These are phyloP conservation scores for Dendrobium officinale DNA, from an alignment of 106 monocot genomes.

Conservation along the genomic window DNA sequence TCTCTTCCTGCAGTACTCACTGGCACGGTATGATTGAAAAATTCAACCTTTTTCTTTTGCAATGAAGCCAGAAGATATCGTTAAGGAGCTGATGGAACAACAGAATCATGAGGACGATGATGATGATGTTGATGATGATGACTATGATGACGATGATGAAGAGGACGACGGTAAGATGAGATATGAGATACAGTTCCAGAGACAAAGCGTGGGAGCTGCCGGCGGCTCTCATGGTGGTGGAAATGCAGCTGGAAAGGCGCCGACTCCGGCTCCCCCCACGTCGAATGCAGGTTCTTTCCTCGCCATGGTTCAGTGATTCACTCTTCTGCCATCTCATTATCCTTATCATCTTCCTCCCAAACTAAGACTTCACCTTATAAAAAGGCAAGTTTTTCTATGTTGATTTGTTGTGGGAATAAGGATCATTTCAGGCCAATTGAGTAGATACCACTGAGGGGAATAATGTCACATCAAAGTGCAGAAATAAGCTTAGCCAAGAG, in stretches of 20 bases:
- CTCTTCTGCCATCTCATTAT: not conserved
- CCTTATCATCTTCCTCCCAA: not conserved
- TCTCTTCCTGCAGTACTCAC: not conserved
- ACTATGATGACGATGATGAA: slow-evolving; percentile 42
- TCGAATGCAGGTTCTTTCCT: slow-evolving; percentile 19
- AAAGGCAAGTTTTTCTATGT: not conserved
- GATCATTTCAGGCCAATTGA: not conserved
- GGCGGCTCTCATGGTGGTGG: slow-evolving; percentile 1
- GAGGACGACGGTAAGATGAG: slow-evolving; percentile 36
- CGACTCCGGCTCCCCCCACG: not conserved
- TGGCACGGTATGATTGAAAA: not conserved
- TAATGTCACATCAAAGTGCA: not conserved
- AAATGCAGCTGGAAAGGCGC: not conserved
- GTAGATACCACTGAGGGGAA: not conserved
- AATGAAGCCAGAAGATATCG: slow-evolving; percentile 63
- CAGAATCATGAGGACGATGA: slow-evolving; percentile 5
- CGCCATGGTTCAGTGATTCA: slow-evolving; percentile 49
- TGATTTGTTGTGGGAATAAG: slow-evolving; percentile 12
- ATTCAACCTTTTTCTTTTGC: not conserved
- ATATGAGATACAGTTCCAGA: slow-evolving; percentile 69
- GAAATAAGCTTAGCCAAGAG: slow-evolving; percentile 7
- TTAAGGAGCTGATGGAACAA: slow-evolving; percentile 50
- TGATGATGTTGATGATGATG: slow-evolving; percentile 15
- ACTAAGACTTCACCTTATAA: not conserved
- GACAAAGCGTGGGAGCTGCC: slow-evolving; percentile 12